A percentile compares a stretch with the other conserved stretches of the same genome.
Conservation (phyloP, 1,284 basidiomycete species). For the Trichosporon sp. region DNA sequence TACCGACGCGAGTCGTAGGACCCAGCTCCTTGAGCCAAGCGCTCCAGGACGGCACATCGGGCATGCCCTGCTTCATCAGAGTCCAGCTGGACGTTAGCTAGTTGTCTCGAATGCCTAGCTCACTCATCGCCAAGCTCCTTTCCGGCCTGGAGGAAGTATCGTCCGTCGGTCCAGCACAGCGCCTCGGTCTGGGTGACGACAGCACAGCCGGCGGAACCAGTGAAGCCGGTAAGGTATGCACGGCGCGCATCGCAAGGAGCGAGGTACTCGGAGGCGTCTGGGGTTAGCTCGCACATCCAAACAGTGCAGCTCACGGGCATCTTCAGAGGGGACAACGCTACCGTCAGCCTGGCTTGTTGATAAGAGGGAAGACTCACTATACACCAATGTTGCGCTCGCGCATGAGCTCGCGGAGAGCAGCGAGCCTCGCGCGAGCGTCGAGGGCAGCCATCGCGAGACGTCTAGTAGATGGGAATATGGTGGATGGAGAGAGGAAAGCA, state of each 20-base stretch:
- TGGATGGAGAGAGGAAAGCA: neutral
- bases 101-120: constrained; percentile 63
- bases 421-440: constrained; percentile 32
- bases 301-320: constrained; percentile 68
- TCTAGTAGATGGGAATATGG: constrained; percentile 27
- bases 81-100: constrained; percentile 68
- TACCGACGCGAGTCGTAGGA: constrained; percentile 68
- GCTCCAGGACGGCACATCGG: constrained; percentile 87
- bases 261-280: constrained; percentile 88
- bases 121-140: constrained; percentile 80
- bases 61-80: constrained; percentile 85
- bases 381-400: constrained; percentile 36
- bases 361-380: constrained; percentile 22
- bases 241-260: constrained; percentile 80
- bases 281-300: constrained; percentile 20
- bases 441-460: constrained; percentile 27
- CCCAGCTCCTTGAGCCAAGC: constrained; percentile 73
- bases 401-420: constrained; percentile 33
- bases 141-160: constrained; percentile 90
- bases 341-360: constrained; percentile 18
- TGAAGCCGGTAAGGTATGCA: constrained; percentile 88
- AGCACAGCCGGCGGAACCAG: constrained; percentile 86
- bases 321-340: constrained; percentile 77
- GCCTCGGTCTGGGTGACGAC: constrained; percentile 74
- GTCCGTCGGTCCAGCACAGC: constrained; percentile 72